Base-by-base conservation (phyloP, 2,329 filamentous ascomycete species). In the Cyphellophora europaea region DNA sequence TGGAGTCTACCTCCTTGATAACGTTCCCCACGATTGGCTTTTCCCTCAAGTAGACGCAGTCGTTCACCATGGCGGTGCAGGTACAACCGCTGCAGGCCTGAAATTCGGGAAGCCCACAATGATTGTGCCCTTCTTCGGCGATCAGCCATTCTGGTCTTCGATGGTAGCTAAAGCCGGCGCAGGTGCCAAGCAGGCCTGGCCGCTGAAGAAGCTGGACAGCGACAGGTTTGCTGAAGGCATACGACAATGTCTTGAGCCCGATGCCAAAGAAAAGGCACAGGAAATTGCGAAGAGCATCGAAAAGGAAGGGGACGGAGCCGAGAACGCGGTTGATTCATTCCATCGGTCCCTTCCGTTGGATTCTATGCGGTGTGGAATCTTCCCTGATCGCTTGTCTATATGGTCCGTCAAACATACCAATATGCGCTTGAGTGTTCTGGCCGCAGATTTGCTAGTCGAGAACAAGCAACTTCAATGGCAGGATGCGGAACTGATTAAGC, bases 361-460 rank as follows among this genome's bases (percentile, higher is more conserved):
- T 10, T 48, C 49, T 3, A 48, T 63, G 44, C 46, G 49, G 2
- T 65, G 61, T 43, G 50, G 54, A 11, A 40, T 63, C 15, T 44
- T 61, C 3, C 49, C 52, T 3, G 67, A 74, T 16, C 58, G 59
- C 3, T 62, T 67, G 3, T 72, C 74, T 0, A 61, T 63, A 0
- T 77, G 72, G 73, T 53, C 58, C 12, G 53, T 69, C 17, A 68
- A 67, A 42, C 56, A 61, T 19, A 66, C 63, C 2, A 54, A 55
- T 6, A 44, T 72, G 13, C 60, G 63, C 31, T 51, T 77, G 1
- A 71, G 64, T 3, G 61, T 69, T 1, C 49, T 72, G 12, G 73
- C 73, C 3, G 71, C 71, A 0, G 63, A 72, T 27, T 52, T 75
- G 1, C 47, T 77, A 5, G 59, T 70, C 3, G 61, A 71, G 33